Percentiles rank a stretch among this genome's conserved stretches.
These are phyloP conservation scores for Taphrina confusa DNA, from an alignment of 1,139 yeast species.

Conservation along the genomic window DNA sequence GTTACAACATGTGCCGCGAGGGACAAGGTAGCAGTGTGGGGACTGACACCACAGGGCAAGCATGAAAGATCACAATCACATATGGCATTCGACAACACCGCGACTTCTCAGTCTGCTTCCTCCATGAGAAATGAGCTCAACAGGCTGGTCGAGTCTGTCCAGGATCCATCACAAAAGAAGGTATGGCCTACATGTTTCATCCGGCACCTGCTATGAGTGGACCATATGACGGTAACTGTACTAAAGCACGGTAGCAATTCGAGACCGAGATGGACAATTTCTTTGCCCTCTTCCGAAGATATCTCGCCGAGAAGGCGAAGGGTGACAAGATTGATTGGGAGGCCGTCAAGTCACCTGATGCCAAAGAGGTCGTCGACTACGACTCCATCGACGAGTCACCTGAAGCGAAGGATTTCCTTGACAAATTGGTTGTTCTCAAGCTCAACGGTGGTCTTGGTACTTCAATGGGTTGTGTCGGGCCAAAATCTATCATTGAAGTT, in stretches of 20 bases:
- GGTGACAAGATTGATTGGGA: slow-evolving; percentile 76
- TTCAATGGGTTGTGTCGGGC: slow-evolving; percentile 99
- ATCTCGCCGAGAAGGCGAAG: slow-evolving; percentile 82
- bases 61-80: slow-evolving; percentile 36
- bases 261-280: slow-evolving; percentile 94
- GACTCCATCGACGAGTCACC: slow-evolving; percentile 48
- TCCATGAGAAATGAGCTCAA: slow-evolving; percentile 97
- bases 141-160: slow-evolving; percentile 77
- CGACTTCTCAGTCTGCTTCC: slow-evolving; percentile 93
- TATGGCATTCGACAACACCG: slow-evolving; percentile 87
- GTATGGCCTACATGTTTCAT: slow-evolving; percentile 36
- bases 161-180: slow-evolving; percentile 56
- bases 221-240: background rate
- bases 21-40: too few relatives aligned
- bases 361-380: slow-evolving; percentile 86
- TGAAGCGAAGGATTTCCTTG: slow-evolving; percentile 54
- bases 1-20: too few relatives aligned
- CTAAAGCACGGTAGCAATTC: slow-evolving; percentile 51
- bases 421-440: slow-evolving; percentile 90
- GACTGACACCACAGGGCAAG: slow-evolving; percentile 16
- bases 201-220: background rate
- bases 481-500: slow-evolving; percentile 95
- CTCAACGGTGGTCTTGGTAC: slow-evolving; percentile 98
- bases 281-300: slow-evolving; percentile 89
- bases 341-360: slow-evolving; percentile 82